Base-by-base conservation (phyloP, 345 rosid species). In the Melastoma malabathricum region DNA sequence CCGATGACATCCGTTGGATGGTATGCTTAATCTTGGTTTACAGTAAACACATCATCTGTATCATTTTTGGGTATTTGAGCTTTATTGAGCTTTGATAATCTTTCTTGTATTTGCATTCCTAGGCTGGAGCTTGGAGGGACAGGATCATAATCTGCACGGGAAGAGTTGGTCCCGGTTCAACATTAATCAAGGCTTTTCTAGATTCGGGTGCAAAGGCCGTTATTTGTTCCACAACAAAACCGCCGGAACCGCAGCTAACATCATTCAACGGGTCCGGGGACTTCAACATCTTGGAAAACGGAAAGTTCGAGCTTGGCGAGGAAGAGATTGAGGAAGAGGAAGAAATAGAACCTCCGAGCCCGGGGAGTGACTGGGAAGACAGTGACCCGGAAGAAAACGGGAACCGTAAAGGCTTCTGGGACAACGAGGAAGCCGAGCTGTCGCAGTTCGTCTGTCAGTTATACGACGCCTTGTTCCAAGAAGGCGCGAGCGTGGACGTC, bases 121-220 rank as follows among this genome's bases (percentile, higher is more conserved):
- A 87, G 98, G 86, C 76, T 41, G 98, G 98, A 67, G 95, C 95
- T 56, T 92, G 98, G 97, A 79, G 98, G 65, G 98, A 87, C 46
- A 79, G 97, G 80, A 77, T 92, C 52, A 84, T 92, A 60, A 62
- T 92, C 29, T 92, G 81, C 74, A 69, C 95, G 2, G 98, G 97
- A 58, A 76, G 76, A 25, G 84, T 69, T 44, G 98, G 98, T 53
- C 95, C 84, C 20, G 68, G 75, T 38, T 72, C 71, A 64, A 58
- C 80, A 55, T 59, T 87, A 59, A 61, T 76, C 17, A 79, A 74
- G 71, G 83, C 80, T n/a, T 69, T 79, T 53, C 65, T 70, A 27
- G 97, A 92, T 68, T 81, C 88, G 19, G 97, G 98, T 58, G 98
- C 95, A 48, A 87, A 92, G 71, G 84, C 90, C 18, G 82, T 92